Evolutionary conservation across 352 stramenopile genomes (phyloP), one percentile per base, ranked within the genome.

Genomic region (Peronospora farinosa): DNA sequence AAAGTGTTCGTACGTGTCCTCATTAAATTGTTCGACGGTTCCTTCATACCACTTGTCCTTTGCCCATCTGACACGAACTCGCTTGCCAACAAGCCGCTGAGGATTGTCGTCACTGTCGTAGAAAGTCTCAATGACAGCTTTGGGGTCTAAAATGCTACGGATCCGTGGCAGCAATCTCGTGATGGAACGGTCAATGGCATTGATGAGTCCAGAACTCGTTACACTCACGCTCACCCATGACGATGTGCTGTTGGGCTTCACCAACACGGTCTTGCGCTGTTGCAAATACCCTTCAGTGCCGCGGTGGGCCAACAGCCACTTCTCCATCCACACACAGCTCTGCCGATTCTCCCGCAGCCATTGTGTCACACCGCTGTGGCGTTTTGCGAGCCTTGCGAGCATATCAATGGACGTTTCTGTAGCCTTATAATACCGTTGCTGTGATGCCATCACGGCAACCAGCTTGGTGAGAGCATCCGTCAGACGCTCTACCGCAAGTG

Each of bases 31-130:
- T 49, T 88, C 64, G 9, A 95, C 82, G 25, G 43, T 48, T 10
- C 84, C 84, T 64, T 90, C 77, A 43, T 95, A 95, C 82, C 82
- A 95, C 52, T 93, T 92, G 49, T 95, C 82, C 38, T 91, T 89
- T 16, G 82, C 82, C 84, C 84, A 95, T 51, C 93, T 95, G 13
- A 95, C 84, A 23, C 78, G 74, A 36, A 95, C 79, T 6, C 80
- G 82, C 46, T 88, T 86, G 25, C 82, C 82, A 0, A 95, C 80
- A 49, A 95, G 80, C 1, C 78, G 78, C 53, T 70, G 56, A 19
- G 84, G 84, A 32, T 95, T 92, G 61, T 95, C 84, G 50, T 95
- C 84, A 47, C 82, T 93, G 47, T 93, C 83, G 61, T 95, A 95
- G 37, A 92, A 89, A n/a, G 68, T 83, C 28, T 95, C 82, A 2